phyloP scores from a whole-genome alignment of 2,329 filamentous ascomycete genomes.

The Uncinocarpus reesii region DNA sequence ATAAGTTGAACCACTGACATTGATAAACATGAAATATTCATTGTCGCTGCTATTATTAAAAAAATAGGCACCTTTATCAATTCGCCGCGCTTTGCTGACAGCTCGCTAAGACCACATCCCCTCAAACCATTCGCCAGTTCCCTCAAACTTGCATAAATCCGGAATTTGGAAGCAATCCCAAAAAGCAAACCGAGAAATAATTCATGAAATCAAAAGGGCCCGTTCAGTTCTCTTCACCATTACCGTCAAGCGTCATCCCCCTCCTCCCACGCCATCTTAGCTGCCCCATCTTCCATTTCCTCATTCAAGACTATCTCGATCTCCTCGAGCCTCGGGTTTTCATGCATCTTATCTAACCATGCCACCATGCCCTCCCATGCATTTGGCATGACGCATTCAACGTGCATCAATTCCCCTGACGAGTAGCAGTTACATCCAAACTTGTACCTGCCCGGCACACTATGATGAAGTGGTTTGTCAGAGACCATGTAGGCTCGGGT shows the following conservation, averaged over 20 bases:
- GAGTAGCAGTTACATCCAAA: conserved; percentile 60
- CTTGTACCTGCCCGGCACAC: conserved; percentile 45
- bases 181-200: too few species aligned
- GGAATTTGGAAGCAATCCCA: too few species aligned
- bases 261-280: neutral
- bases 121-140: neutral
- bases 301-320: conserved; percentile 15
- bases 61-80: too few species aligned
- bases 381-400: conserved; percentile 53
- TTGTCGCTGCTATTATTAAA: too few species aligned
- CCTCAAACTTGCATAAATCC: too few species aligned
- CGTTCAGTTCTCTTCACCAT: neutral
- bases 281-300: conserved; percentile 10
- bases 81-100: too few species aligned
- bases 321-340: conserved; percentile 17
- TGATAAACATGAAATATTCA: too few species aligned
- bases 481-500: conserved; percentile 53
- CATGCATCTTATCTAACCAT: conserved; percentile 44
- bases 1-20: too few species aligned
- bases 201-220: too few species aligned
- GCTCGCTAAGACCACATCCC: neutral
- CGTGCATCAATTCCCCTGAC: conserved; percentile 50
- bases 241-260: neutral
- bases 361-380: conserved; percentile 46
- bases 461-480: conserved; percentile 41